Evolutionary conservation across 108 stramenopile genomes (phyloP).

Genomic region (Pseudonitzschia multiseries): DNA sequence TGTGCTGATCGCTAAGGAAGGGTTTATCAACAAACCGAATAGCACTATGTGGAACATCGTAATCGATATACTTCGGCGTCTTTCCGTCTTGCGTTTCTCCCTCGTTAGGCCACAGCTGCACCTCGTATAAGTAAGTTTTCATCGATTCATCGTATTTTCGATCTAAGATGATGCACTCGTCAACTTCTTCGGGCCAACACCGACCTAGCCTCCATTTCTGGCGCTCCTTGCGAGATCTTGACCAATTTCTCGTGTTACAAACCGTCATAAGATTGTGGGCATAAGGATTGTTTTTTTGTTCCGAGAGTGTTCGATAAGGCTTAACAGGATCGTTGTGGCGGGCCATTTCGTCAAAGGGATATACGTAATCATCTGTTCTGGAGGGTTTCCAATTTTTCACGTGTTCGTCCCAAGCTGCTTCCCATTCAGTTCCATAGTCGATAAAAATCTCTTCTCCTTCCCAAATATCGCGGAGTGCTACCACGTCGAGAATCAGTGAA

Average conservation of each 20-base stretch:
- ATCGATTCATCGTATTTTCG: slow-evolving; percentile 28
- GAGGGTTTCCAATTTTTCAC: slow-evolving; percentile 42
- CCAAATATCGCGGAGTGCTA: slow-evolving; percentile 46
- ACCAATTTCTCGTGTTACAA: neutral
- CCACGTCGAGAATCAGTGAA: slow-evolving; percentile 32
- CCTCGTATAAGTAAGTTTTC: slow-evolving; percentile 22
- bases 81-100: slow-evolving; percentile 18
- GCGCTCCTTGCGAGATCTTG: neutral
- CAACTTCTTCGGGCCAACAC: slow-evolving; percentile 22
- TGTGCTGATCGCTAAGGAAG: slow-evolving; percentile 36
- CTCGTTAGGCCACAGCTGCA: slow-evolving; percentile 20
- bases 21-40: slow-evolving; percentile 12
- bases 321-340: neutral
- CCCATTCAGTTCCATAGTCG: slow-evolving; percentile 65
- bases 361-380: neutral
- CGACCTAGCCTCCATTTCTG: slow-evolving; percentile 29
- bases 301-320: neutral
- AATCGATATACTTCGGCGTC: neutral
- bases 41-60: slow-evolving; percentile 11
- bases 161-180: slow-evolving; percentile 30
- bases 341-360: slow-evolving; percentile 5
- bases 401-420: slow-evolving; percentile 59
- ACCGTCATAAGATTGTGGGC: slow-evolving; percentile 3
- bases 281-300: slow-evolving; percentile 7
- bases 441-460: slow-evolving; percentile 73